Percentiles rank a stretch among this genome's conserved stretches.
Evolutionary conservation across 148 eudicot genomes (phyloP).

Genomic region (Vaccinium vitisidaea): DNA sequence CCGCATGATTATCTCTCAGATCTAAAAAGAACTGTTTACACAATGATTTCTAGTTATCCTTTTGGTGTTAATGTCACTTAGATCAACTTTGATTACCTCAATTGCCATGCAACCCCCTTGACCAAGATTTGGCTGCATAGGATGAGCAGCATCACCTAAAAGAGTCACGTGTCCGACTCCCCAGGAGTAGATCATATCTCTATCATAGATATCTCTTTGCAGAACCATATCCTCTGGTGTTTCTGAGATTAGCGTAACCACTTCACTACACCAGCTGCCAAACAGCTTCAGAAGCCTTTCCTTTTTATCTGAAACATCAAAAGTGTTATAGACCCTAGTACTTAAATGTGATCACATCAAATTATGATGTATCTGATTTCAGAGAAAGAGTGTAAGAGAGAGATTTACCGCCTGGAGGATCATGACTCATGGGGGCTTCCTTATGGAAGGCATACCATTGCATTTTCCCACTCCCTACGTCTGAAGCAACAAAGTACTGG

Average conservation of each 20-base stretch:
- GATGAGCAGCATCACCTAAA: conserved; percentile 34
- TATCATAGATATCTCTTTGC: conserved; percentile 29
- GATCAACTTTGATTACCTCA: conserved; percentile 25
- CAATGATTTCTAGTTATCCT: background rate
- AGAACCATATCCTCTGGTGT: conserved; percentile 22
- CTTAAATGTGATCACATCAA: background rate
- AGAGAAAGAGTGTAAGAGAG: background rate
- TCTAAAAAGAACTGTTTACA: background rate
- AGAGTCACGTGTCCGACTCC: conserved; percentile 28
- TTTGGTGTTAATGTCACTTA: background rate
- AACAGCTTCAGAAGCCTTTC: conserved; percentile 24
- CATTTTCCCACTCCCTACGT: conserved; percentile 33
- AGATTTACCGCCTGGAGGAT: conserved; percentile 13
- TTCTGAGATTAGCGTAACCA: conserved; percentile 12
- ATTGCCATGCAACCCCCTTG: conserved; percentile 44
- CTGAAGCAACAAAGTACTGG: conserved; percentile 33
- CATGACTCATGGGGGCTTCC: conserved; percentile 18
- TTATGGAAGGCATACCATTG: conserved; percentile 38
- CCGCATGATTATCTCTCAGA: background rate
- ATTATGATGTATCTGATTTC: background rate
- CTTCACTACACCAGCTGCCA: conserved; percentile 30
- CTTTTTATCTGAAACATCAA: conserved; percentile 22
- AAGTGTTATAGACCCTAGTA: background rate
- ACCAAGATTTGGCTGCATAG: conserved; percentile 38
- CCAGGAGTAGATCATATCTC: conserved; percentile 23